phyloP scores from a whole-genome alignment of 1,139 yeast genomes.

The Blastobotrys persicus region DNA sequence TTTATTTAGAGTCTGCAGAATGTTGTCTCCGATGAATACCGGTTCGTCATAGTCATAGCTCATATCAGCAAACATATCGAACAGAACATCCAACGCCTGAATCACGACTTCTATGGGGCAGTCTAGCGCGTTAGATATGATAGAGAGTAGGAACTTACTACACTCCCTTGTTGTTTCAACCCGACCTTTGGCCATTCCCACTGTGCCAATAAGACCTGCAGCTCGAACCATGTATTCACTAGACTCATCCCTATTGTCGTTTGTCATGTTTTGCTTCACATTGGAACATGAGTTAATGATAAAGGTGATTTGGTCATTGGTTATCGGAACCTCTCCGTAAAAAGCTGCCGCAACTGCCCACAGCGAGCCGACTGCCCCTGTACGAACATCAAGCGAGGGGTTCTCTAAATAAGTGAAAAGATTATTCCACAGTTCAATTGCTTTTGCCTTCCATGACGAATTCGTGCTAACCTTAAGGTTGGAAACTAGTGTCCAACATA shows the following conservation, averaged over 20 bases:
- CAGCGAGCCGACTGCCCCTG: slow-evolving; percentile 53
- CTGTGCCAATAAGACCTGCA: slow-evolving; percentile 52
- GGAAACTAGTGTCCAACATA: slow-evolving; percentile 35
- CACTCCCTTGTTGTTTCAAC: slow-evolving; percentile 43
- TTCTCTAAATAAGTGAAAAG: slow-evolving; percentile 21
- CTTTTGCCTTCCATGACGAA: slow-evolving; percentile 29
- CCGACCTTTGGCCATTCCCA: slow-evolving; percentile 49
- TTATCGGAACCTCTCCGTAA: slow-evolving; percentile 38
- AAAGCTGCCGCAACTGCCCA: slow-evolving; percentile 59
- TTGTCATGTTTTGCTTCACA: background rate
- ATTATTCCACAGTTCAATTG: slow-evolving; percentile 32
- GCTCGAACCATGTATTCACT: slow-evolving; percentile 29
- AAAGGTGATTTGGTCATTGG: slow-evolving; percentile 25
- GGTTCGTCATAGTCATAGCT: slow-evolving; percentile 62
- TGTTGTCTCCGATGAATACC: slow-evolving; percentile 60
- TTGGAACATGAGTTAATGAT: slow-evolving; percentile 8
- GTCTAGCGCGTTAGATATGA: slow-evolving; percentile 37
- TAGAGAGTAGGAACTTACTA: slow-evolving; percentile 25
- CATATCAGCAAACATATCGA: slow-evolving; percentile 80
- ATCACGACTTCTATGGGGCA: slow-evolving; percentile 44
- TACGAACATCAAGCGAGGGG: slow-evolving; percentile 42
- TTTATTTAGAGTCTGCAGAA: slow-evolving; percentile 44
- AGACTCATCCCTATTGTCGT: slow-evolving; percentile 21
- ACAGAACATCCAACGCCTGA: slow-evolving; percentile 63
- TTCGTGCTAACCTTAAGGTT: slow-evolving; percentile 20